Percentiles rank a stretch among this genome's conserved stretches.
Conservation (phyloP, 2,329 filamentous ascomycete species). For the Pezizomycotina sp. region DNA sequence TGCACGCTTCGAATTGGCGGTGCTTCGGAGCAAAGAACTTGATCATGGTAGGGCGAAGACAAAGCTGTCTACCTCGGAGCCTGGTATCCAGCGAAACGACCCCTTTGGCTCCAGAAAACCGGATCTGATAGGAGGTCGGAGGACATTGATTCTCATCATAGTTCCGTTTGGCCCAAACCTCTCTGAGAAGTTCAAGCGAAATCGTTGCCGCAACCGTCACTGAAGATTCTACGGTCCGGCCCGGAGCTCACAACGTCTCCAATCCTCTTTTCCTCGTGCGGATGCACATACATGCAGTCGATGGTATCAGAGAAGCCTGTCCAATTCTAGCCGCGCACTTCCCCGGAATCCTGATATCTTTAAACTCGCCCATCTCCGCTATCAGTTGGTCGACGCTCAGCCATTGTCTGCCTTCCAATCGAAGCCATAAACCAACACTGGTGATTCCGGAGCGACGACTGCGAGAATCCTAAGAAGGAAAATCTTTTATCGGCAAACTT, state of each 20-base stretch:
- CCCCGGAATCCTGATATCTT: constrained; percentile 37
- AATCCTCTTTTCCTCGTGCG: constrained; percentile 27
- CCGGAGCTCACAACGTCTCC: constrained; percentile 35
- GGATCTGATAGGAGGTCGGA: constrained; percentile 58
- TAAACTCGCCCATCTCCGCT: constrained; percentile 36
- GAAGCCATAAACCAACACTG: constrained; percentile 48
- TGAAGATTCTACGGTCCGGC: constrained; percentile 44
- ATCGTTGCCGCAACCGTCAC: constrained; percentile 66
- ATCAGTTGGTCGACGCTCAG: constrained; percentile 33
- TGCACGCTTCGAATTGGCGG: constrained; percentile 53
- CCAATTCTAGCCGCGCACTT: constrained; percentile 44
- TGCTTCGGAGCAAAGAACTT: constrained; percentile 49
- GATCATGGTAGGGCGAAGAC: constrained; percentile 56
- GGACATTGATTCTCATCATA: constrained; percentile 31
- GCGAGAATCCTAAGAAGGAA: constrained; percentile 59
- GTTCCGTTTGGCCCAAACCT: constrained; percentile 37
- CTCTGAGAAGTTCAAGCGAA: constrained; percentile 41
- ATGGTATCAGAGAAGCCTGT: constrained; percentile 57
- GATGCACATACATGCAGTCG: constrained; percentile 37
- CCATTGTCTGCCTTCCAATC: background rate
- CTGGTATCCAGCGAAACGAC: constrained; percentile 55
- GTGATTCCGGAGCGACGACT: constrained; percentile 58
- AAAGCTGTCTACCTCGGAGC: constrained; percentile 42
- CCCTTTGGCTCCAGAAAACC: constrained; percentile 57
- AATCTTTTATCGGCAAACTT: constrained; percentile 46